Base-by-base conservation (phyloP, 805 yeast species). In the Kuraishia capsulata region DNA sequence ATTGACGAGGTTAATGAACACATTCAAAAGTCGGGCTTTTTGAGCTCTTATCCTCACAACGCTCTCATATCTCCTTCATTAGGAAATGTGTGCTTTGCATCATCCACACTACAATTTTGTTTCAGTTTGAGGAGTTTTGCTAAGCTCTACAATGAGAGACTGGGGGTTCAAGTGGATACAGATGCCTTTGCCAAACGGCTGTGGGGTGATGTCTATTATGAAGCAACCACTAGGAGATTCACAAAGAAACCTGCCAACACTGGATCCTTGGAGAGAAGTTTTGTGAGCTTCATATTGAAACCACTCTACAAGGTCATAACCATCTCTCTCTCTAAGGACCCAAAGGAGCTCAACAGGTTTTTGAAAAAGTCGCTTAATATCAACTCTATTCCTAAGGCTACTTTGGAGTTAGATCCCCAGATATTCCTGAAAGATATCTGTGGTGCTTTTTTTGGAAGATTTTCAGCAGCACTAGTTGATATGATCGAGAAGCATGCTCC, bases 241-340 rank as follows among this genome's bases (percentile, higher is more conserved):
- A 51, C 67, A 0, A 53, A 53, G 0, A 48, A 45, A 35, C 61
- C 58, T 39, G 39, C 33, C 35, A 53, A 42, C 38, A 46, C 21
- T 51, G 56, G 42, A 25, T 43, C 38, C 24, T 43, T 36, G 32
- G 61, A 48, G 30, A 51, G 75, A 38, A 54, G 86, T 1, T 83
- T 90, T 54, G 69, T 71, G 4, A 63, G 67, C 33, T 81, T 87
- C 47, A 67, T 92, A 5, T 59, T 88, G 6, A 76, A 75, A 20
- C 98, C 97, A 2, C 50, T 90, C 10, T 90, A 88, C 61, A 89
- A 90, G 53, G 53, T 89, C 6, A 59, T 79, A 28, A 67, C 86
- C 0, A 67, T 73, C 36, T 65, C 83, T 0, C 51, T 90, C 9
- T 67, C 86, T 0, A 64, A 70, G 26, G 71, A 71, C 14, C 58